phyloP scores from a whole-genome alignment of 1,284 basidiomycete genomes.

The Ganoderma lingzhi region DNA sequence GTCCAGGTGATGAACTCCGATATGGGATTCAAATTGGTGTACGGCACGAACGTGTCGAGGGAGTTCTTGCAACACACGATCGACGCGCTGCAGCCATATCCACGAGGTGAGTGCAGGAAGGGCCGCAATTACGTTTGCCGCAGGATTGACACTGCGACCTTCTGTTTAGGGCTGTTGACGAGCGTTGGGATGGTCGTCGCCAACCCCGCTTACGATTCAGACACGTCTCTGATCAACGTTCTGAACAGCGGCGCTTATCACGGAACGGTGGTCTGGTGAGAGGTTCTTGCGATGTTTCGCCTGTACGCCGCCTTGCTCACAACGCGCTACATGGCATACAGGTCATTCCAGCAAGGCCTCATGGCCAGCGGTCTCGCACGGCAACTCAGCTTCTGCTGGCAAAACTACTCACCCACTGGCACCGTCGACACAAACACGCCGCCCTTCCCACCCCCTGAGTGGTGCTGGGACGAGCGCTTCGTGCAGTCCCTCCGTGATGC shows the following conservation, averaged over 20 bases:
- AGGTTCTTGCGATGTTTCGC: neutral
- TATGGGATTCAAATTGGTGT: conserved; percentile 49
- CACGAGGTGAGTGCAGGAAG: conserved; percentile 40
- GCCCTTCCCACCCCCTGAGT: conserved; percentile 36
- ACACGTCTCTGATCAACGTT: conserved; percentile 45
- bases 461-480: conserved; percentile 47
- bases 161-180: conserved; percentile 45
- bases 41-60: conserved; percentile 44
- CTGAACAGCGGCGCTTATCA: conserved; percentile 51
- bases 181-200: conserved; percentile 53
- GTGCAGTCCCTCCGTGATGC: conserved; percentile 42
- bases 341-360: conserved; percentile 49
- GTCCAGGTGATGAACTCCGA: conserved; percentile 51
- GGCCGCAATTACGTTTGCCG: no score
- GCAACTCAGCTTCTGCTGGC: conserved; percentile 47
- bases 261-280: conserved; percentile 50
- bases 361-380: conserved; percentile 51
- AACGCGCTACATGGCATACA: conserved; percentile 13
- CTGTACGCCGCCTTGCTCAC: neutral
- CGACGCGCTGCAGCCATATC: conserved; percentile 51
- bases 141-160: neutral
- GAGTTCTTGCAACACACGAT: conserved; percentile 45
- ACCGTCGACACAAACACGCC: conserved; percentile 32
- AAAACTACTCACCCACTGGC: conserved; percentile 29
- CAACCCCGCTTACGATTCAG: conserved; percentile 51